Conservation (phyloP, 2,329 filamentous ascomycete genomes). For the Paecilomyces sp. region DNA sequence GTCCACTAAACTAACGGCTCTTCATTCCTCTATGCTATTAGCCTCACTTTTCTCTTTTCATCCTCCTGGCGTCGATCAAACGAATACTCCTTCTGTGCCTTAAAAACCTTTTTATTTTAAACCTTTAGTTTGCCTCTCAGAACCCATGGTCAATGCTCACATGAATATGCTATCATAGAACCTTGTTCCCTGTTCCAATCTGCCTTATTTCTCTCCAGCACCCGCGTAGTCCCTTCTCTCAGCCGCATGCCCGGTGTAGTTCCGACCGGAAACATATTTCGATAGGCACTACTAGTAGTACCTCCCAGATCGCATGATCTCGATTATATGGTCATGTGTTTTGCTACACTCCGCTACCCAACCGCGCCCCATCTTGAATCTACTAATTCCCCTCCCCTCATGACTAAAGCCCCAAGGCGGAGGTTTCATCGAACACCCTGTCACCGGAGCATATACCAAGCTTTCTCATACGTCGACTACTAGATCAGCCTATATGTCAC, state of each 20-base stretch:
- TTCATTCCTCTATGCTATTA: conserved; percentile 34
- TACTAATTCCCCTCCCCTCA: background rate
- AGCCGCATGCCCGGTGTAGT: too few species aligned
- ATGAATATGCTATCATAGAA: background rate
- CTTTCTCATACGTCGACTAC: background rate
- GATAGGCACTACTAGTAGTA: too few species aligned
- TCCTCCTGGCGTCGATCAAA: conserved; percentile 22
- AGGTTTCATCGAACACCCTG: background rate
- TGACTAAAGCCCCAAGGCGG: background rate
- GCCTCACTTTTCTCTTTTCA: conserved; percentile 30
- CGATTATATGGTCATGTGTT: background rate
- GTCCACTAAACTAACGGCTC: conserved; percentile 24
- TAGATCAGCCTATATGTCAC: too few species aligned
- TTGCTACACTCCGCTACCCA: background rate
- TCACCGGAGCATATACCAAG: background rate
- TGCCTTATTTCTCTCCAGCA: background rate
- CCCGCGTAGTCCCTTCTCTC: too few species aligned
- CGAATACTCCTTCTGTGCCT: conserved; percentile 15
- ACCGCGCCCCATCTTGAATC: too few species aligned
- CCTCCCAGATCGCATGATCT: too few species aligned
- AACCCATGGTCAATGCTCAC: background rate
- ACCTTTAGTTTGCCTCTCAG: background rate
- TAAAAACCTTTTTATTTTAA: conserved; percentile 17
- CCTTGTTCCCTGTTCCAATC: background rate
- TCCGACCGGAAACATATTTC: too few species aligned